Conservation (phyloP, 2,329 filamentous ascomycete genomes). For the Hymenoscyphus fraxineus region DNA sequence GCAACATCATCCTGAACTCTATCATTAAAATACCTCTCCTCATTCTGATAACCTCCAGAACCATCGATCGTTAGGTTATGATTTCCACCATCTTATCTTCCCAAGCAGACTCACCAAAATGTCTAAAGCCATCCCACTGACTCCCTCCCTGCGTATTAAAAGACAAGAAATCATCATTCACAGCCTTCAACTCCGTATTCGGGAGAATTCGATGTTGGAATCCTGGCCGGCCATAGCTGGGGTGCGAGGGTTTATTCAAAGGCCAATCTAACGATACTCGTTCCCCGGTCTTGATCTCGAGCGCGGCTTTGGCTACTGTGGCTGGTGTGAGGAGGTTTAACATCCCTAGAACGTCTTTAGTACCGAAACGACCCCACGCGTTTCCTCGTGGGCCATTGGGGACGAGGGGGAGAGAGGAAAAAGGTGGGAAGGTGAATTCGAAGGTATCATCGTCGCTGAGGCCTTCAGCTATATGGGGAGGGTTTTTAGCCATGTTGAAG, state of each 20-base stretch:
- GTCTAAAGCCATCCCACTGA: constrained; percentile 44
- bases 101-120: constrained; percentile 25
- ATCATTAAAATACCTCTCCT: constrained; percentile 34
- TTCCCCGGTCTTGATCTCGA: constrained; percentile 5
- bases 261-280: constrained; percentile 7
- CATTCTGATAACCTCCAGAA: constrained; percentile 30
- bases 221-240: not conserved
- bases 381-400: constrained; percentile 6
- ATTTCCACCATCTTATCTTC: not conserved
- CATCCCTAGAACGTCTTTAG: constrained; percentile 3
- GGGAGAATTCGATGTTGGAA: constrained; percentile 12
- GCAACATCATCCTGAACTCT: constrained; percentile 21
- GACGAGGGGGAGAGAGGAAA: constrained; percentile 4
- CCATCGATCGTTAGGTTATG: not conserved
- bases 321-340: constrained; percentile 9
- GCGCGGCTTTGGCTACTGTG: not conserved
- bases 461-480: no score
- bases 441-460: no score
- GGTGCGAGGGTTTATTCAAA: constrained; percentile 2
- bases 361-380: constrained; percentile 7
- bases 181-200: not conserved
- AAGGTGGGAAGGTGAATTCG: not conserved
- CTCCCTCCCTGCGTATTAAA: constrained; percentile 41
- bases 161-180: constrained; percentile 5
- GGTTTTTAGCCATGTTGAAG: not conserved